Base-by-base conservation (phyloP, 2,329 filamentous ascomycete species). In the Paracoccidioides lutzii region DNA sequence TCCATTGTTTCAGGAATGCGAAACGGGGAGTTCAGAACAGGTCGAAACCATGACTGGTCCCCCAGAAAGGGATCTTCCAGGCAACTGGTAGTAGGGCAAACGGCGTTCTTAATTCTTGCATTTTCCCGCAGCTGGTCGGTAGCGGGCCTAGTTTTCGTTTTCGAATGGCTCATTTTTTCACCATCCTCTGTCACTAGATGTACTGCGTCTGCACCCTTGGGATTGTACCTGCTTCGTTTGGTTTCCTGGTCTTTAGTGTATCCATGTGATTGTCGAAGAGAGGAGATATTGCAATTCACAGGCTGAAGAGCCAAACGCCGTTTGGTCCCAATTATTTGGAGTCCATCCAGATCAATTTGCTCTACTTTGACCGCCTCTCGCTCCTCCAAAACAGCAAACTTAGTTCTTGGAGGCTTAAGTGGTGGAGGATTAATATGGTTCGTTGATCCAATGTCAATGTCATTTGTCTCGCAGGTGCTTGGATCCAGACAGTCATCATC, bases 141-240 rank as follows among this genome's bases (percentile, higher is more conserved):
- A 52, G 5, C 5, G 5, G 37, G 30, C 38, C 12, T 1, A 12
- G 4, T n/a, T 40, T 52, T 42, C 14, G 35, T 6, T 22, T 12
- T 50, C 38, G 8, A 9, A 40, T 28, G 28, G 44, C 40, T 37
- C 6, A n/a, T 14, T 22, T 53, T 37, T 15, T 73, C 73, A 1
- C 77, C 76, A 60, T 81, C 78, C 58, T 81, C 78, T 2, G 77
- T 72, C 38, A 81, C 60, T 5, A 63, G 64, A 32, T 70, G 69
- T 59, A 80, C 72, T 5, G 70, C 71, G n/a, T 66, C 64, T 7
- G 62, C 65, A 61, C 61, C 56, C 56, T 57, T 61, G 57, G 52
- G 58, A 6, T 43, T 61, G 64, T 49, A 65, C 64, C 59, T 76
- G 74, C 59, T 69, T 70, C 52, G 72, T 74, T 65, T 61, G 15